These are phyloP conservation scores for Kodamaea fukazawae DNA, from an alignment of 805 yeast species.

Conservation along the genomic window DNA sequence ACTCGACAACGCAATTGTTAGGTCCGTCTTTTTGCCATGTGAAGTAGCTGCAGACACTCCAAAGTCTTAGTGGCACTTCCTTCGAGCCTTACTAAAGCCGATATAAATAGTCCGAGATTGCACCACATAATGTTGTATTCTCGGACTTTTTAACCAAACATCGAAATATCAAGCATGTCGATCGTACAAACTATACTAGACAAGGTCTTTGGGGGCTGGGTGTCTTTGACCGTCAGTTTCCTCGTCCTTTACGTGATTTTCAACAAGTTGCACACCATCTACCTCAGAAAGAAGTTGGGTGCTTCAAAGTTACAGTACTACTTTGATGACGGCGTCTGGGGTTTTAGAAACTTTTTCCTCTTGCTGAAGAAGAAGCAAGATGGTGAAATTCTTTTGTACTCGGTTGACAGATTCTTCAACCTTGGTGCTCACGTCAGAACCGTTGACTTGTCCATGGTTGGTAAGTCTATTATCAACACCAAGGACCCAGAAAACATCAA, in stretches of 20 bases:
- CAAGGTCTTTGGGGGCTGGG: slow-evolving; percentile 3
- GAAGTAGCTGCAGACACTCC: too few species aligned
- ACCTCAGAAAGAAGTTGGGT: slow-evolving; percentile 8
- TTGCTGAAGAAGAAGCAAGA: slow-evolving; percentile 6
- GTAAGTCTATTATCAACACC: slow-evolving; percentile 23
- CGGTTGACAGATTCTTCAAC: not conserved
- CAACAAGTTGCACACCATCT: not conserved
- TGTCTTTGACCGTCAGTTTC: not conserved
- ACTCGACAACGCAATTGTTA: too few species aligned
- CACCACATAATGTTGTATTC: too few species aligned
- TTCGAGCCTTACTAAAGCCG: too few species aligned
- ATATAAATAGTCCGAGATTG: too few species aligned
- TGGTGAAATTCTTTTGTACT: slow-evolving; percentile 3
- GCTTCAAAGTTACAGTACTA: not conserved
- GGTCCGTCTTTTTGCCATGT: too few species aligned
- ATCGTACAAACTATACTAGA: slow-evolving; percentile 1
- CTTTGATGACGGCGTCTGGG: slow-evolving; percentile 1
- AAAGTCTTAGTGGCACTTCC: too few species aligned
- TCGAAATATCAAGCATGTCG: slow-evolving; percentile 1
- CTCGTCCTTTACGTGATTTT: slow-evolving; percentile 5
- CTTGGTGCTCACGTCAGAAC: slow-evolving; percentile 5
- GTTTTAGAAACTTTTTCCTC: not conserved
- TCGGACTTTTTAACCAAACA: too few species aligned
- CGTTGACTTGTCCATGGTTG: slow-evolving; percentile 10
- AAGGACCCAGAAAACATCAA: slow-evolving; percentile 42